Evolutionary conservation across 768 basidiomycete genomes (phyloP).

Genomic region (Tulasnella sp.): DNA sequence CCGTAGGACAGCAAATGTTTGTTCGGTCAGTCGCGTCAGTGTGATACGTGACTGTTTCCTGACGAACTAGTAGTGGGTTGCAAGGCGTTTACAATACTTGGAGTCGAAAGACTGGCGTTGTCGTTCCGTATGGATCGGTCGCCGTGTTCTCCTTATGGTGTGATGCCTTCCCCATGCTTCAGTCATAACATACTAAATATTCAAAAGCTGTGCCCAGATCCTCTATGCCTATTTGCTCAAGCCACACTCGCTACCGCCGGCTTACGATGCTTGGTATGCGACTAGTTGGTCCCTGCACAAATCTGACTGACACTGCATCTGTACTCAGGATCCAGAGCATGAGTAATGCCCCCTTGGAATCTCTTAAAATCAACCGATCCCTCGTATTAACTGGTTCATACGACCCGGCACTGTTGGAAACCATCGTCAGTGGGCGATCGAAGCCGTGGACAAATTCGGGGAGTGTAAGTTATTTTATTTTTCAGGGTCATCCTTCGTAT

Average conservation of each 20-base stretch:
- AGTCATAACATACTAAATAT: background rate
- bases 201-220: conserved; percentile 66
- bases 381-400: conserved; percentile 48
- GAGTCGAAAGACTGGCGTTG: conserved; percentile 50
- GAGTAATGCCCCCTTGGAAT: conserved; percentile 10
- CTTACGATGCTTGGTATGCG: conserved; percentile 60
- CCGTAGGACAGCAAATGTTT: conserved; percentile 78
- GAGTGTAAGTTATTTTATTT: background rate
- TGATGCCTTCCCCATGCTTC: conserved; percentile 19
- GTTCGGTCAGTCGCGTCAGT: conserved; percentile 52
- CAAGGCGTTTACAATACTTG: conserved; percentile 82
- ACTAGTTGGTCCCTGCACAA: background rate
- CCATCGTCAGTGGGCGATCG: conserved; percentile 32
- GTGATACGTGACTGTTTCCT: background rate
- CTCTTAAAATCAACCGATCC: conserved; percentile 45
- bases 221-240: conserved; percentile 63
- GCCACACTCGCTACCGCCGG: conserved; percentile 72
- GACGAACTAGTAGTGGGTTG: conserved; percentile 45
- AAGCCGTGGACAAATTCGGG: conserved; percentile 24
- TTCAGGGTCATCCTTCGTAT: background rate
- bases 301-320: background rate
- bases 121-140: conserved; percentile 71
- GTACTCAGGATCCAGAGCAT: conserved; percentile 12
- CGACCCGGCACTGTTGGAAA: conserved; percentile 28
- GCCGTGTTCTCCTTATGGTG: conserved; percentile 68